A percentile compares a stretch with the other conserved stretches of the same genome.
Evolutionary conservation across 1,284 basidiomycete genomes (phyloP).

Genomic region (Pseudomicrostroma phylloplanum): DNA sequence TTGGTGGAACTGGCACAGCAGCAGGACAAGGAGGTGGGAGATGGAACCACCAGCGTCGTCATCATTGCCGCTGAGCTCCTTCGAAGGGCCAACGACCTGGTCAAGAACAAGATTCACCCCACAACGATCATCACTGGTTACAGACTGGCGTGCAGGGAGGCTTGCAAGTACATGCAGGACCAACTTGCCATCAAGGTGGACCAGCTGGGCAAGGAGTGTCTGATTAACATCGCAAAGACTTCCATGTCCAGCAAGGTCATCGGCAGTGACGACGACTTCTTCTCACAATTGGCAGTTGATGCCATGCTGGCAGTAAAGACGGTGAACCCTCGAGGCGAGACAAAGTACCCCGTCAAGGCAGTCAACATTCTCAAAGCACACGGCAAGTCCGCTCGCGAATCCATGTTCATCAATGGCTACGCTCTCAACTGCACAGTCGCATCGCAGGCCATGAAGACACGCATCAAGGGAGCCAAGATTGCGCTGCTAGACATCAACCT

Average conservation of each 20-base stretch:
- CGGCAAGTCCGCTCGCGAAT: conserved; percentile 90
- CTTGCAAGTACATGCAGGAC: conserved; percentile 96
- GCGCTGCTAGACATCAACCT: conserved; percentile 98
- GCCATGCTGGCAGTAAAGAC: conserved; percentile 98
- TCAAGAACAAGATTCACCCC: conserved; percentile 97
- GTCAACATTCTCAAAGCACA: conserved; percentile 99
- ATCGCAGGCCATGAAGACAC: conserved; percentile 98
- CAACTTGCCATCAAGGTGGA: conserved; percentile 95
- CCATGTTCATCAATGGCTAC: conserved; percentile 90
- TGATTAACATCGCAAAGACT: conserved; percentile 96
- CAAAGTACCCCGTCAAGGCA: conserved; percentile 98
- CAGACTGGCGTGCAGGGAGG: conserved; percentile 90
- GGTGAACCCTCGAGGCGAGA: conserved; percentile 86
- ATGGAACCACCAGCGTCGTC: conserved; percentile 97
- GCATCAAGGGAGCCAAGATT: conserved; percentile 87
- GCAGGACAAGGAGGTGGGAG: conserved; percentile 98
- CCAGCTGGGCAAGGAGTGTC: conserved; percentile 76
- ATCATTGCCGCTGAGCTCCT: conserved; percentile 94
- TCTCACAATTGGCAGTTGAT: conserved; percentile 96
- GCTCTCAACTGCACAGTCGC: conserved; percentile 98
- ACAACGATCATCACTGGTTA: conserved; percentile 99
- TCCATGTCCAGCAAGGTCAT: conserved; percentile 99
- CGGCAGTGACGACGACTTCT: conserved; percentile 94
- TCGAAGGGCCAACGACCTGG: conserved; percentile 91
- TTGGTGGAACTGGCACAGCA: conserved; percentile 98